These are phyloP conservation scores for Aspergillus calidoustus DNA, from an alignment of 2,329 filamentous ascomycete genomes.

Conservation along the genomic window DNA sequence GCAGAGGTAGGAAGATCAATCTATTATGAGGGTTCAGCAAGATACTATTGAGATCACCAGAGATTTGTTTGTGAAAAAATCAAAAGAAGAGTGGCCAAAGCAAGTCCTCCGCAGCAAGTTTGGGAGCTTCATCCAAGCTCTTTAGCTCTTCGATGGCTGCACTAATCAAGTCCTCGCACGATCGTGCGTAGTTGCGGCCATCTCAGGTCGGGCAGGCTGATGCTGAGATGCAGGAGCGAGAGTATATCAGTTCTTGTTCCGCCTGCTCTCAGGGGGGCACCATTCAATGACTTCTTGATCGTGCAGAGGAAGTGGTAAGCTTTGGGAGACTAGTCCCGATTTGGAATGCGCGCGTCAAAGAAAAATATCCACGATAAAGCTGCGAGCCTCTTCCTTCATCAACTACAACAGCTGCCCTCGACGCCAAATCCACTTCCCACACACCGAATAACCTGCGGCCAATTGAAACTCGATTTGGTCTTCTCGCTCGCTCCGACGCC, in stretches of 20 bases:
- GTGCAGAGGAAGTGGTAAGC: neutral
- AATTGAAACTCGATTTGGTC: neutral
- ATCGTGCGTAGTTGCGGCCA: neutral
- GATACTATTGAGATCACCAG: neutral
- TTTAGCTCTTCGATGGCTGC: neutral
- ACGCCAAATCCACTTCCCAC: neutral
- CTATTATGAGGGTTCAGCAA: neutral
- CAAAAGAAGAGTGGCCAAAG: neutral
- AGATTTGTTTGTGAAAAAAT: neutral
- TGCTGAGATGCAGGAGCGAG: neutral
- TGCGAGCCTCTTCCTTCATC: neutral
- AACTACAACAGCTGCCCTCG: neutral
- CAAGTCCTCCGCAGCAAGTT: neutral
- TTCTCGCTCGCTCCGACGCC: neutral
- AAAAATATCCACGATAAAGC: slow-evolving; percentile 8
- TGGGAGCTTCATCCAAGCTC: neutral
- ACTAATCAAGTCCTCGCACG: neutral
- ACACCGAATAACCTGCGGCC: neutral
- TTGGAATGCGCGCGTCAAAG: slow-evolving; percentile 14
- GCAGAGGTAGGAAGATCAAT: neutral
- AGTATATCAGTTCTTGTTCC: neutral
- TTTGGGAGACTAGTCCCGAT: slow-evolving; percentile 12
- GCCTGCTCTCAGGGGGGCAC: neutral
- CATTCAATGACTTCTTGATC: neutral
- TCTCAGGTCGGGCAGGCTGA: neutral